Base-by-base conservation (phyloP, 768 basidiomycete species). In the Lactifluus pinguis region DNA sequence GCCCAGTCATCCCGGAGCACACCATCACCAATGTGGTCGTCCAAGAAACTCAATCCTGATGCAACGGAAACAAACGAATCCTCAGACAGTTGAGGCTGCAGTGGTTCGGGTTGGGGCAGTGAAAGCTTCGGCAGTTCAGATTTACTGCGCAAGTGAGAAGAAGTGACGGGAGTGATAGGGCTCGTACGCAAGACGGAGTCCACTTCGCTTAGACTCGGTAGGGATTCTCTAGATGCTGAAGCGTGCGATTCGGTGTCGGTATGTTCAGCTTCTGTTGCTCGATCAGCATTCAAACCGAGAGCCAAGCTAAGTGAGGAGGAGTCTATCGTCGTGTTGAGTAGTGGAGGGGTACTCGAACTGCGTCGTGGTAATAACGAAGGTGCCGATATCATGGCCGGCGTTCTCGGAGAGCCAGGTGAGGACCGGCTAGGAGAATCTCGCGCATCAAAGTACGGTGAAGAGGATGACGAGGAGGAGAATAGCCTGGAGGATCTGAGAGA, bases 1-100 rank as follows among this genome's bases (percentile, higher is more conserved):
- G 85, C 85, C 89, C 89, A 92, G 68, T 88, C 82, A 52, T 82
- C 85, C 60, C 76, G 77, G 45, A 76, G 39, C 32, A 29, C 14
- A 41, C 39, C 39, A 7, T 38, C 41, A 14, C 60, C 56, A 7
- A 44, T 38, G 17, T 52, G 72, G 42, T 74, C 73, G 25, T 79
- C 79, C 61, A 80, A 68, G 67, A 66, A 64, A 59, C 66, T 70
- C 61, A 73, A 53, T 36, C 74, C 79, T 60, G 79, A 79, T 30
- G 79, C 78, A 41, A 75, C 76, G 34, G 74, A 67, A 41, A 70
- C 70, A 44, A 66, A 68, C 32, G 71, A 67, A 36, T 68, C 70
- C 17, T 69, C 72, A 21, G 65, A 66, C 30, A 59, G n/a, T 53
- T 66, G 59, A 29, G 57, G 32, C 34, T 42, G 50, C 50, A 68